phyloP scores from a whole-genome alignment of 2,329 filamentous ascomycete genomes.

The Fusarium lyarnte region DNA sequence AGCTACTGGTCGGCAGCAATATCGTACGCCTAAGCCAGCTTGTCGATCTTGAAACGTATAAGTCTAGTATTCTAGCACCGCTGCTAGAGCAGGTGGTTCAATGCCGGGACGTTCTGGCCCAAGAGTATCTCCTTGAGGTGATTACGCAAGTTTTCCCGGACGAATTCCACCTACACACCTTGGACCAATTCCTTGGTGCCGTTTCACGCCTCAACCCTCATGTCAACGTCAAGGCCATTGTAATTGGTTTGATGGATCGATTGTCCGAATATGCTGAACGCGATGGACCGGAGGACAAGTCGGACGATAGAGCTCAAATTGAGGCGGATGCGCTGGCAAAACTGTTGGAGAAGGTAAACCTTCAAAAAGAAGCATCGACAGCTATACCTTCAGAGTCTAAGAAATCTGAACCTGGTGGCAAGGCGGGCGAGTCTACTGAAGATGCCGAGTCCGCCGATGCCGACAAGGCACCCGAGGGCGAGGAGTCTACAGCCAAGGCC shows the following conservation, averaged over 20 bases:
- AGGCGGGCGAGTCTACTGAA: constrained; percentile 45
- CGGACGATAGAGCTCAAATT: constrained; percentile 74
- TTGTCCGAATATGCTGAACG: constrained; percentile 94
- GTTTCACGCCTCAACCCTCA: constrained; percentile 94
- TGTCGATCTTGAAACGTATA: constrained; percentile 94
- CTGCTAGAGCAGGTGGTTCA: constrained; percentile 97
- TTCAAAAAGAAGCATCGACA: constrained; percentile 65
- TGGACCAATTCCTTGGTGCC: constrained; percentile 93
- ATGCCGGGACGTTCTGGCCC: constrained; percentile 93
- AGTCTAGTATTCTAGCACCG: constrained; percentile 86
- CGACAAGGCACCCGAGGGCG: constrained; percentile 29
- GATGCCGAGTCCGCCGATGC: constrained; percentile 45
- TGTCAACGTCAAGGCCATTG: constrained; percentile 97
- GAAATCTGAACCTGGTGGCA: constrained; percentile 33
- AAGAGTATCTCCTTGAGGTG: constrained; percentile 97
- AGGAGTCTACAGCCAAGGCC: constrained; percentile 32
- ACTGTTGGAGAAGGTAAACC: constrained; percentile 79
- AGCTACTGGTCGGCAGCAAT: constrained; percentile 95
- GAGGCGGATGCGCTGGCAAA: constrained; percentile 86
- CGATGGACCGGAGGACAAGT: constrained; percentile 77
- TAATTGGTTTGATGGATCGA: constrained; percentile 97
- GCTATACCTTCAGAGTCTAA: constrained; percentile 31
- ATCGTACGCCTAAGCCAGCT: constrained; percentile 93
- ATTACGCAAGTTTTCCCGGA: constrained; percentile 99
- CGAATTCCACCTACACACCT: constrained; percentile 95